Evolutionary conservation across 352 stramenopile genomes (phyloP).

Genomic region (Globisporangium barbulae): DNA sequence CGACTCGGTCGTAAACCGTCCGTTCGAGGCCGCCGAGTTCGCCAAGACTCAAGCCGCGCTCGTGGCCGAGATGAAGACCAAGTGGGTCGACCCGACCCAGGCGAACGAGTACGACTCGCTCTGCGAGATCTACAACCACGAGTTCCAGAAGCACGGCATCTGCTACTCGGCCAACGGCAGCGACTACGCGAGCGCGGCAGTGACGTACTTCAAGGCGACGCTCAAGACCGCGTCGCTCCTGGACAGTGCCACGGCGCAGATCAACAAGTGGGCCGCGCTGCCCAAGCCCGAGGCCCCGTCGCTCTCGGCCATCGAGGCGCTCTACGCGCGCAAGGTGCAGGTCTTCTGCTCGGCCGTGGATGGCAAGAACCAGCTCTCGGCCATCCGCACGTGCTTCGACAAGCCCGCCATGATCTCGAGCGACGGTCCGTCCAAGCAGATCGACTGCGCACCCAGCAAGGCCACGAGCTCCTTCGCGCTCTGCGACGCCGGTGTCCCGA

Average conservation of each 20-base stretch:
- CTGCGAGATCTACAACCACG: slow-evolving; percentile 27
- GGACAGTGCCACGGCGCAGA: slow-evolving; percentile 36
- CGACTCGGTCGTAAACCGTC: slow-evolving; percentile 44
- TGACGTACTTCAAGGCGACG: slow-evolving; percentile 61
- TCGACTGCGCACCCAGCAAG: slow-evolving; percentile 20
- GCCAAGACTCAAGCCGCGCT: slow-evolving; percentile 37
- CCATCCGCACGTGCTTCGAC: slow-evolving; percentile 30
- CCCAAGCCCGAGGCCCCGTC: slow-evolving; percentile 17
- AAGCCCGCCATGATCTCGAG: slow-evolving; percentile 17
- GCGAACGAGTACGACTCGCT: slow-evolving; percentile 37
- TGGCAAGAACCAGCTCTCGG: slow-evolving; percentile 24
- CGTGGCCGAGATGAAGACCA: slow-evolving; percentile 43
- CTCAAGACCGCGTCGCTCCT: slow-evolving; percentile 44
- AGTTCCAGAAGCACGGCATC: slow-evolving; percentile 6
- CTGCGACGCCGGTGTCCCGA: slow-evolving; percentile 21
- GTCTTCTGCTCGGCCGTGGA: slow-evolving; percentile 26
- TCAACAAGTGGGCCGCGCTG: slow-evolving; percentile 42
- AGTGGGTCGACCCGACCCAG: slow-evolving; percentile 45
- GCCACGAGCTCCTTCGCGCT: slow-evolving; percentile 12
- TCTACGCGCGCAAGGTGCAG: slow-evolving; percentile 26
- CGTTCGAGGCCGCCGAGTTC: slow-evolving; percentile 47
- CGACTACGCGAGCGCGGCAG: slow-evolving; percentile 49
- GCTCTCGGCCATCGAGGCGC: slow-evolving; percentile 22
- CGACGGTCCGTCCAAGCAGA: slow-evolving; percentile 13
- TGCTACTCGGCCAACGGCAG: slow-evolving; percentile 32